Conservation (phyloP, 2,329 filamentous ascomycete species). For the Pseudocercospora pini-densiflorae region DNA sequence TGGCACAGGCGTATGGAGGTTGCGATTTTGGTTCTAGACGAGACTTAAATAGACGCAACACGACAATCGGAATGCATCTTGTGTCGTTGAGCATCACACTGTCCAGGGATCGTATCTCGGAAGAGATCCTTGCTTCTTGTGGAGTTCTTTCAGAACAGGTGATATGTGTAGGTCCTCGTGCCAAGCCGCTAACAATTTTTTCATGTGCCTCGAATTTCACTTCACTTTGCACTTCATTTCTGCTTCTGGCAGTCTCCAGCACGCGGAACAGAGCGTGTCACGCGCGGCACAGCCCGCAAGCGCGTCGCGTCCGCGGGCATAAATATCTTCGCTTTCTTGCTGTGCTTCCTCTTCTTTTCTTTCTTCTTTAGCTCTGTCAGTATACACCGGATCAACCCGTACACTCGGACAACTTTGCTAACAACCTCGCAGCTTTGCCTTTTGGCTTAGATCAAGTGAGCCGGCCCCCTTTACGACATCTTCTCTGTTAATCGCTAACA, state of each 20-base stretch:
- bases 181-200: neutral
- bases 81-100: neutral
- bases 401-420: neutral
- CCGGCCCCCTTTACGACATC: neutral
- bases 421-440: slow-evolving; percentile 1
- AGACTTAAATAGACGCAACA: neutral
- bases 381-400: neutral
- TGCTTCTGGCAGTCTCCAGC: neutral
- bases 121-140: too few species aligned
- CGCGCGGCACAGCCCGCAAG: too few species aligned
- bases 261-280: neutral
- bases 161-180: neutral
- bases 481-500: neutral
- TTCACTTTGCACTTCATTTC: neutral
- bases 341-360: neutral
- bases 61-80: too few species aligned
- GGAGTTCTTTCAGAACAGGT: too few species aligned
- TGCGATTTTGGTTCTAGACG: neutral
- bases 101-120: neutral
- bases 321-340: neutral
- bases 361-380: slow-evolving; percentile 14
- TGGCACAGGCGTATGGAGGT: neutral
- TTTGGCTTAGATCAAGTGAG: slow-evolving; percentile 19
- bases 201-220: neutral
- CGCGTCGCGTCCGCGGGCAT: too few species aligned